These are phyloP conservation scores for Pythium aristosporum DNA, from an alignment of 352 stramenopile species.

Conservation along the genomic window DNA sequence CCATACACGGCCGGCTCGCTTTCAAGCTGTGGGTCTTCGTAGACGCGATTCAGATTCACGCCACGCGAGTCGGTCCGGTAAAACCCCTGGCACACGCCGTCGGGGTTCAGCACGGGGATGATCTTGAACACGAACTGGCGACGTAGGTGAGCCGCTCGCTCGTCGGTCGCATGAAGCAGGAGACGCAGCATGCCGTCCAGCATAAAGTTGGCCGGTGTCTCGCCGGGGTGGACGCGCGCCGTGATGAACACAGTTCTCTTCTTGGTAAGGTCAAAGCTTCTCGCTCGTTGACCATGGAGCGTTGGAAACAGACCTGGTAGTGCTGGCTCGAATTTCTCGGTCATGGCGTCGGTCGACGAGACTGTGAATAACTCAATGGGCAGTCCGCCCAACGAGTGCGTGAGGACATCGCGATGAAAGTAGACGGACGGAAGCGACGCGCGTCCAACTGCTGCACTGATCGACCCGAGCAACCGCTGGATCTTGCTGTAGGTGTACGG, in stretches of 20 bases:
- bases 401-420: conserved; percentile 78
- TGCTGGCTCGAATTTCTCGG: neutral
- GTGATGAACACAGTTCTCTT: conserved; percentile 59
- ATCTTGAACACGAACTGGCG: conserved; percentile 77
- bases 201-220: conserved; percentile 75
- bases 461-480: conserved; percentile 41
- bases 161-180: conserved; percentile 51
- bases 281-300: neutral
- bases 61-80: conserved; percentile 86
- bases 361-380: conserved; percentile 73
- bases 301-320: conserved; percentile 8
- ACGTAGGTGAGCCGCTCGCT: conserved; percentile 41
- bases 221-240: conserved; percentile 77
- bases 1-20: conserved; percentile 71
- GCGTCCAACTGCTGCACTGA: conserved; percentile 29
- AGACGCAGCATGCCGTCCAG: conserved; percentile 59
- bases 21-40: conserved; percentile 47
- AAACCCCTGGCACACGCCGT: conserved; percentile 85
- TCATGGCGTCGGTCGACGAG: conserved; percentile 20
- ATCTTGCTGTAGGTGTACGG: conserved; percentile 65
- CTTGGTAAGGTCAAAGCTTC: conserved; percentile 28
- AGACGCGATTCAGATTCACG: conserved; percentile 91
- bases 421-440: conserved; percentile 47
- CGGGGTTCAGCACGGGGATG: conserved; percentile 83
- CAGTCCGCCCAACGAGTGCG: conserved; percentile 48